Conservation (phyloP, 345 rosid genomes). For the Raphanus sativus region DNA sequence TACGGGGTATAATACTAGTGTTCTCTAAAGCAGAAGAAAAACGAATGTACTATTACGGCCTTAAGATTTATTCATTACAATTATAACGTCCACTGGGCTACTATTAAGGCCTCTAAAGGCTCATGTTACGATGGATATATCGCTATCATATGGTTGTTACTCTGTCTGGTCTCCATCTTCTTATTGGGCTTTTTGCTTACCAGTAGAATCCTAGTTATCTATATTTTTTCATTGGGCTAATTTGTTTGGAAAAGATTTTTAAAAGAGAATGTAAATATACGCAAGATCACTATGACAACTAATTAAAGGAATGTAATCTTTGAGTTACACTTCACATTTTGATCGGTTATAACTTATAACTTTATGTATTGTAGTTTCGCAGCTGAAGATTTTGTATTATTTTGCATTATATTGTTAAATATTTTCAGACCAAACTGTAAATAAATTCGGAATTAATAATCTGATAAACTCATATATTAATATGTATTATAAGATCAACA, state of each 20-base stretch:
- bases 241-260: too few species aligned
- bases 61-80: not conserved
- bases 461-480: conserved; percentile 18
- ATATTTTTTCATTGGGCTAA: not conserved
- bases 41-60: too few species aligned
- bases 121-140: not conserved
- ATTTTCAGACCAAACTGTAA: not conserved
- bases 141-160: not conserved
- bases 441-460: not conserved
- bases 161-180: not conserved
- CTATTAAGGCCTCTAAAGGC: not conserved
- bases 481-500: not conserved
- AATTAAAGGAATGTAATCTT: too few species aligned
- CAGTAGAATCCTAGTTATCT: not conserved
- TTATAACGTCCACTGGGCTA: not conserved
- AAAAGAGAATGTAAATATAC: too few species aligned
- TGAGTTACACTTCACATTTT: too few species aligned
- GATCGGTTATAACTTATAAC: too few species aligned
- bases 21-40: not conserved
- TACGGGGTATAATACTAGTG: too few species aligned
- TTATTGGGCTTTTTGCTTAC: too few species aligned
- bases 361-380: too few species aligned
- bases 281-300: too few species aligned
- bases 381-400: not conserved
- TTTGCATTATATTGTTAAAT: not conserved